phyloP scores from a whole-genome alignment of 129 eudicot genomes.

The Apium graveolens region DNA sequence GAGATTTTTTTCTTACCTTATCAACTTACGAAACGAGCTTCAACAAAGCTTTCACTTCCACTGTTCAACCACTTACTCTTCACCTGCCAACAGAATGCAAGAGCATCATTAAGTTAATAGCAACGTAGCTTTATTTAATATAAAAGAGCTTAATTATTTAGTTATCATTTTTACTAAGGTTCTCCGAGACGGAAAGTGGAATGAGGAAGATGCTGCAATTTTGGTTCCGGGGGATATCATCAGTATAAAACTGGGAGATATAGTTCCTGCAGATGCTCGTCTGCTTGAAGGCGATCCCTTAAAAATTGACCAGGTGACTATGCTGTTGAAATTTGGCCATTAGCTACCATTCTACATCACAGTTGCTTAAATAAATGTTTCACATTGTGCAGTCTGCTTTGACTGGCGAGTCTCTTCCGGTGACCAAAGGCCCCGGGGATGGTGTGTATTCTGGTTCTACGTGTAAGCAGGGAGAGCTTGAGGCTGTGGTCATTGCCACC shows the following conservation, averaged over 20 bases:
- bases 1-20: background rate
- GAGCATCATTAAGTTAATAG: background rate
- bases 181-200: slow-evolving; percentile 92
- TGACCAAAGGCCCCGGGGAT: slow-evolving; percentile 97
- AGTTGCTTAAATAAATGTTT: slow-evolving; percentile 12
- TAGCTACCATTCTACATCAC: background rate
- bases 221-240: slow-evolving; percentile 94
- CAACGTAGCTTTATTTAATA: background rate
- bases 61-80: background rate
- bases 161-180: slow-evolving; percentile 34
- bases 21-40: background rate
- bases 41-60: background rate
- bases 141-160: background rate
- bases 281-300: slow-evolving; percentile 93
- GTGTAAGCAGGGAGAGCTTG: slow-evolving; percentile 96
- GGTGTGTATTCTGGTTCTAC: slow-evolving; percentile 98
- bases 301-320: slow-evolving; percentile 80
- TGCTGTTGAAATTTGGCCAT: background rate
- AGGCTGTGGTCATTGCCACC: slow-evolving; percentile 92
- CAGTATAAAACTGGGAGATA: slow-evolving; percentile 92
- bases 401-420: slow-evolving; percentile 97
- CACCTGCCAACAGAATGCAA: background rate
- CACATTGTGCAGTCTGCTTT: slow-evolving; percentile 67
- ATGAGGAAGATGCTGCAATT: slow-evolving; percentile 79
- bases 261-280: slow-evolving; percentile 96